phyloP scores from a whole-genome alignment of 257 asterid species.

The Nicotiana tabacum region DNA sequence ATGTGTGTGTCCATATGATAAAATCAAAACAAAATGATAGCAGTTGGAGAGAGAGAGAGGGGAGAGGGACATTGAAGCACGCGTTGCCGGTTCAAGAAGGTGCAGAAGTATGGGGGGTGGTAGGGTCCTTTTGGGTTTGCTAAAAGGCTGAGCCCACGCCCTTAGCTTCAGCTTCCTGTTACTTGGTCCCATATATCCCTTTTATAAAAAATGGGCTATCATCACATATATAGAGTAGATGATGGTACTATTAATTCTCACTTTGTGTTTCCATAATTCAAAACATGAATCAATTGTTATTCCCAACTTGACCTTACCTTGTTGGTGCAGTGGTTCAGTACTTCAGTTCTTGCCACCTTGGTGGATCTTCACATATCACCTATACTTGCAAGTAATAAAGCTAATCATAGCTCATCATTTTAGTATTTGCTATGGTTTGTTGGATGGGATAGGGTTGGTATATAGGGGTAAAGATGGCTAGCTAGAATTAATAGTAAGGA shows the following conservation, averaged over 20 bases:
- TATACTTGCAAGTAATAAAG: background rate
- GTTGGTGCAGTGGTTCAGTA: background rate
- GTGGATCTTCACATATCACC: background rate
- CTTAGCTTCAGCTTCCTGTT: conserved; percentile 20
- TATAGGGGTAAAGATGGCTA: background rate
- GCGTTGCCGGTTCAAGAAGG: conserved; percentile 71
- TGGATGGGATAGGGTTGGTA: background rate
- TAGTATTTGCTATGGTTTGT: background rate
- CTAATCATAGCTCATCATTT: background rate
- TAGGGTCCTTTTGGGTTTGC: conserved; percentile 46
- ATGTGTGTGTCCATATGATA: conserved; percentile 9
- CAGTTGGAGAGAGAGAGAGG: conserved; percentile 9
- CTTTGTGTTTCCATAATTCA: background rate
- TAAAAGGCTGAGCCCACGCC: conserved; percentile 35
- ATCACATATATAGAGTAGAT: background rate
- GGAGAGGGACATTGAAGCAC: conserved; percentile 48
- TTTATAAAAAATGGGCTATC: background rate
- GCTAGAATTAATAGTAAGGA: background rate
- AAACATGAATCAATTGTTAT: background rate
- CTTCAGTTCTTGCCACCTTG: background rate
- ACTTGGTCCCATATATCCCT: conserved; percentile 23
- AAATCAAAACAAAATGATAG: conserved; percentile 12
- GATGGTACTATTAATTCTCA: background rate
- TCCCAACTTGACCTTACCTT: background rate
- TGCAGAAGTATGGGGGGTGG: conserved; percentile 26